A percentile compares a stretch with the other conserved stretches of the same genome.
Conservation (phyloP, 2,329 filamentous ascomycete species). For the Trichophyton schoenleinii region DNA sequence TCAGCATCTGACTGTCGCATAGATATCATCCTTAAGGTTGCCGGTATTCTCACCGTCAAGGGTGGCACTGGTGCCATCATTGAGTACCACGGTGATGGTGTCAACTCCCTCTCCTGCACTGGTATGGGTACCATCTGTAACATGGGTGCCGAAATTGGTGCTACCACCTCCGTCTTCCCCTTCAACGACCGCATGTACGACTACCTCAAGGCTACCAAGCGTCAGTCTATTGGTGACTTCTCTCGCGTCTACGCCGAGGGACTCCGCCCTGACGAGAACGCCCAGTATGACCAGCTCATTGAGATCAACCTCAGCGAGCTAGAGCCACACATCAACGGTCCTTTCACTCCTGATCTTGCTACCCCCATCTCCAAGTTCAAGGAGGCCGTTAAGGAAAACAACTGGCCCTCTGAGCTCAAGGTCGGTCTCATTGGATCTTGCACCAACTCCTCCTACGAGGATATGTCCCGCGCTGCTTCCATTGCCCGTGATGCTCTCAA, state of each 20-base stretch:
- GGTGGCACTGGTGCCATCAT: conserved; percentile 83
- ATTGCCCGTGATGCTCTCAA: conserved; percentile 83
- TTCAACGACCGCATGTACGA: conserved; percentile 98
- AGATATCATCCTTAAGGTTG: conserved; percentile 97
- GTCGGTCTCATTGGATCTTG: conserved; percentile 95
- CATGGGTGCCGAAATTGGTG: conserved; percentile 53
- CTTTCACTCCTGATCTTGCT: conserved; percentile 95
- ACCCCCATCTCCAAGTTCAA: conserved; percentile 97
- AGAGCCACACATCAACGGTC: conserved; percentile 96
- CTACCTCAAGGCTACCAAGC: conserved; percentile 85
- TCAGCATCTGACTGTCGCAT: conserved; percentile 9
- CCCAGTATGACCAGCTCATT: conserved; percentile 89
- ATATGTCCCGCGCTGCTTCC: conserved; percentile 86
- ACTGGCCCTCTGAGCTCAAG: conserved; percentile 93
- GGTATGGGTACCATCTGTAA: conserved; percentile 74
- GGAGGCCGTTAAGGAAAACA: conserved; percentile 83
- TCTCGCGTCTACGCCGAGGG: conserved; percentile 72
- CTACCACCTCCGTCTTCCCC: conserved; percentile 89
- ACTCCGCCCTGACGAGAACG: conserved; percentile 74
- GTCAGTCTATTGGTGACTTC: conserved; percentile 80
- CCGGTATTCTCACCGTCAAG: conserved; percentile 93
- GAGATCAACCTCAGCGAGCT: conserved; percentile 92
- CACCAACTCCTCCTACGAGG: conserved; percentile 82
- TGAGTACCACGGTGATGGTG: conserved; percentile 52
- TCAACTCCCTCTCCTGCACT: conserved; percentile 61